phyloP scores from a whole-genome alignment of 768 basidiomycete species.

The Tulasnella sp. region DNA sequence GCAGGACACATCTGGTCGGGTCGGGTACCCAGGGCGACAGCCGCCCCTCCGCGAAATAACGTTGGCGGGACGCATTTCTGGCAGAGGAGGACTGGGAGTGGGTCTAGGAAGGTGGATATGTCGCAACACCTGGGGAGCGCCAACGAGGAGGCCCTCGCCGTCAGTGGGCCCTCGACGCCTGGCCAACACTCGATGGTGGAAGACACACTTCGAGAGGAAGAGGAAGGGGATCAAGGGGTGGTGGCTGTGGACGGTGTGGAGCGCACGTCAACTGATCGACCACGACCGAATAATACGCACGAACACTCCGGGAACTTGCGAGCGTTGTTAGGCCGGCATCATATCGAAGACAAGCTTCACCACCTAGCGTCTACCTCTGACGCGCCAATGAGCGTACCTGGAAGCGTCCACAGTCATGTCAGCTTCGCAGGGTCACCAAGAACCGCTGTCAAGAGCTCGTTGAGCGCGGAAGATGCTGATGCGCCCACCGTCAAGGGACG shows the following conservation, averaged over 20 bases:
- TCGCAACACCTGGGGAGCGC: neutral
- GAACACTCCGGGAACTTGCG: too few species aligned
- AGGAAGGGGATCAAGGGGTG: neutral
- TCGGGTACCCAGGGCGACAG: neutral
- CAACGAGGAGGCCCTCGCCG: neutral
- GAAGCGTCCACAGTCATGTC: too few species aligned
- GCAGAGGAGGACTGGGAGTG: conserved; percentile 6
- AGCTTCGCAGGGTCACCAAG: too few species aligned
- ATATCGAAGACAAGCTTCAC: too few species aligned
- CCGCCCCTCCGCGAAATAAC: neutral
- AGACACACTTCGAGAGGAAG: neutral
- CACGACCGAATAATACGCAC: too few species aligned
- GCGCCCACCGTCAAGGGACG: too few species aligned
- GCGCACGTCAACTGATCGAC: too few species aligned
- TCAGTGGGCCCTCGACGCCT: neutral
- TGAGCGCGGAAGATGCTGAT: too few species aligned
- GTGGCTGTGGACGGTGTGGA: neutral
- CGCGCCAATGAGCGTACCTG: too few species aligned
- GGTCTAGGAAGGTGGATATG: neutral
- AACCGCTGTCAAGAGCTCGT: too few species aligned
- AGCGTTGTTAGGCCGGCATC: too few species aligned
- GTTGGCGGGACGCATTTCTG: neutral
- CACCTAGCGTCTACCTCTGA: too few species aligned
- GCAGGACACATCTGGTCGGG: neutral
- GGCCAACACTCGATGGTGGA: neutral